phyloP scores from a whole-genome alignment of 2,329 filamentous ascomycete genomes.

The Fusarium albosuccineum region DNA sequence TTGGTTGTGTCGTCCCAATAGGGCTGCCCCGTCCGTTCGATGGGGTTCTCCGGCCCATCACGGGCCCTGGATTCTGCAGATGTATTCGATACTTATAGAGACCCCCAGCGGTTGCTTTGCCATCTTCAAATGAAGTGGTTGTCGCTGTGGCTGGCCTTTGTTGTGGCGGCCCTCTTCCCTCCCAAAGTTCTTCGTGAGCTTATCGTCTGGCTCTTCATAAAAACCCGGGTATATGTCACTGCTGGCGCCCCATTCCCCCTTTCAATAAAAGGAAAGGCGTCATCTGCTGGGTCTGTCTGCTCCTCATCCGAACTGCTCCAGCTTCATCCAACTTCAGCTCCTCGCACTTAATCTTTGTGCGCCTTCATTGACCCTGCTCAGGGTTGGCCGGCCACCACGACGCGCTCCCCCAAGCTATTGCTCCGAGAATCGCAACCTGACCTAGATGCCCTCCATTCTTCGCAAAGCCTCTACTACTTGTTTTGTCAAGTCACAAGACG shows the following conservation, averaged over 20 bases:
- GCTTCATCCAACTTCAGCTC: slow-evolving; percentile 31
- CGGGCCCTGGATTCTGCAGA: slow-evolving; percentile 32
- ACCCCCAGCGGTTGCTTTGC: slow-evolving; percentile 36
- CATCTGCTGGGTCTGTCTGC: slow-evolving; percentile 29
- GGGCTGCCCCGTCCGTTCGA: slow-evolving; percentile 40
- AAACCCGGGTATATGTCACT: slow-evolving; percentile 40
- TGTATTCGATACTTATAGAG: slow-evolving; percentile 44
- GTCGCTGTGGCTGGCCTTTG: slow-evolving; percentile 40
- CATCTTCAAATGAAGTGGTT: slow-evolving; percentile 31
- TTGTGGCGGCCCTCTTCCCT: slow-evolving; percentile 31
- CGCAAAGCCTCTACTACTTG: slow-evolving; percentile 24
- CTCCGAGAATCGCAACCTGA: slow-evolving; percentile 27
- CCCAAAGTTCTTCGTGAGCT: slow-evolving; percentile 24
- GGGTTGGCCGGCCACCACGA: slow-evolving; percentile 18
- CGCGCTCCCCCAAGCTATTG: slow-evolving; percentile 21
- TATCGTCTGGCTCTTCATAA: slow-evolving; percentile 35
- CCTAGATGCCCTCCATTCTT: slow-evolving; percentile 41
- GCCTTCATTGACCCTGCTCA: slow-evolving; percentile 22
- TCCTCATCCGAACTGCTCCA: slow-evolving; percentile 32
- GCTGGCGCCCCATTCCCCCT: slow-evolving; percentile 33
- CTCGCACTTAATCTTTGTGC: slow-evolving; percentile 16
- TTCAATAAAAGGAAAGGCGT: slow-evolving; percentile 45
- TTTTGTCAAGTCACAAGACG: slow-evolving; percentile 38
- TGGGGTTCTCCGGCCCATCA: slow-evolving; percentile 34
- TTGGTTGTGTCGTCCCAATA: slow-evolving; percentile 39